These are phyloP conservation scores for Apium graveolens DNA, from an alignment of 129 eudicot species.

Conservation along the genomic window DNA sequence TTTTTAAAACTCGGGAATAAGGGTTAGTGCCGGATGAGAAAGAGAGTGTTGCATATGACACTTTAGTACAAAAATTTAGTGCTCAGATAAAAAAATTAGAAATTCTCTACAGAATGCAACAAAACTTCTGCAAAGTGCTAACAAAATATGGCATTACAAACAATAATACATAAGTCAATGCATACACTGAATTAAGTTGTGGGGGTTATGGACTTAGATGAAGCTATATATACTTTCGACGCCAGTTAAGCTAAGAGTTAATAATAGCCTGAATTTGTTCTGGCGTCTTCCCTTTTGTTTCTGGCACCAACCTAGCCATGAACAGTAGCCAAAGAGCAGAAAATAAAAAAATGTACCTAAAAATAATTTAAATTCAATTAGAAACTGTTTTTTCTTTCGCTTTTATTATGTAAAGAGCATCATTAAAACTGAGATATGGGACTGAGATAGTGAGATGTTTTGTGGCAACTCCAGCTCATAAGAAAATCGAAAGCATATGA, in stretches of 20 bases:
- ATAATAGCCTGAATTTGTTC: background rate
- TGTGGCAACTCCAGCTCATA: conserved; percentile 57
- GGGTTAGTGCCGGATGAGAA: too few relatives aligned
- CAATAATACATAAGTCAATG: background rate
- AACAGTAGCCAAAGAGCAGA: conserved; percentile 1
- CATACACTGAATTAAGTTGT: background rate
- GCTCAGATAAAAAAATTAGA: too few relatives aligned
- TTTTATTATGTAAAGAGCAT: background rate
- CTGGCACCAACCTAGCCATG: background rate
- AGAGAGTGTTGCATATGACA: too few relatives aligned
- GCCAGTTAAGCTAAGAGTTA: background rate
- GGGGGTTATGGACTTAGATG: background rate
- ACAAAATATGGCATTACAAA: background rate
- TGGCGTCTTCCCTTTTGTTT: background rate
- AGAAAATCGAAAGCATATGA: conserved; percentile 78
- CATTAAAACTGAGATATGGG: background rate
- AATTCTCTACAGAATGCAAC: too few relatives aligned
- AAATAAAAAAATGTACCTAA: background rate
- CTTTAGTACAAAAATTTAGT: too few relatives aligned
- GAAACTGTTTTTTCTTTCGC: background rate
- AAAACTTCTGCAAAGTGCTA: background rate
- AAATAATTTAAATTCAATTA: background rate
- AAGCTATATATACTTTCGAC: background rate
- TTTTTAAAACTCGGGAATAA: too few relatives aligned
- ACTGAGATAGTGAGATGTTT: too few relatives aligned